Evolutionary conservation across 305 asterid species (phyloP).

Genomic region (Fraxinus paxiana): DNA sequence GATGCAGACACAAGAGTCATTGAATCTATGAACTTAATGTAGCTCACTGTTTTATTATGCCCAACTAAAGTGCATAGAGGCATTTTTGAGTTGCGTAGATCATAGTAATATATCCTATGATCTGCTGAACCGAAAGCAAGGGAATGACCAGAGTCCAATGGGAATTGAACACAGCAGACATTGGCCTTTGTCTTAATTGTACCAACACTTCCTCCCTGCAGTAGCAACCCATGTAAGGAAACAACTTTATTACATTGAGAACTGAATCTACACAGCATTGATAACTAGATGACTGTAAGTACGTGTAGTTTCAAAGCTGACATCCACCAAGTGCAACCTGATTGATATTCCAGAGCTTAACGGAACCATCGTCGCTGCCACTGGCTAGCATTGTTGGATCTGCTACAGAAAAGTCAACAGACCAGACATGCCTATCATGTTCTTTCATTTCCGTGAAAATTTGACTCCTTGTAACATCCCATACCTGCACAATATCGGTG

Average conservation of each 20-base stretch:
- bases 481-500: conserved; percentile 44
- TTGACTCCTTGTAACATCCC: conserved; percentile 89
- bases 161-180: conserved; percentile 95
- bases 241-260: conserved; percentile 43
- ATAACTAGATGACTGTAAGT: conserved; percentile 58
- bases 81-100: conserved; percentile 76
- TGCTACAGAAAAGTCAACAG: conserved; percentile 84
- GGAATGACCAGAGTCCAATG: conserved; percentile 64
- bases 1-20: conserved; percentile 92
- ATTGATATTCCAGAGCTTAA: conserved; percentile 99
- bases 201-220: conserved; percentile 88
- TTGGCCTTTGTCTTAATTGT: conserved; percentile 93
- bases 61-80: conserved; percentile 89
- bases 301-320: conserved; percentile 91
- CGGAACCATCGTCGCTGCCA: conserved; percentile 93
- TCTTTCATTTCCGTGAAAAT: conserved; percentile 87
- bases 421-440: conserved; percentile 92
- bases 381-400: conserved; percentile 96
- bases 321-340: conserved; percentile 99
- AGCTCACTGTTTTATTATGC: conserved; percentile 93
- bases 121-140: conserved; percentile 98
- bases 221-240: conserved; percentile 56
- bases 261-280: conserved; percentile 35
- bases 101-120: conserved; percentile 85
- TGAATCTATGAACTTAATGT: conserved; percentile 83